Evolutionary conservation across 2,329 filamentous ascomycete species (phyloP).

Genomic region (Verticillium nonalfalfae): DNA sequence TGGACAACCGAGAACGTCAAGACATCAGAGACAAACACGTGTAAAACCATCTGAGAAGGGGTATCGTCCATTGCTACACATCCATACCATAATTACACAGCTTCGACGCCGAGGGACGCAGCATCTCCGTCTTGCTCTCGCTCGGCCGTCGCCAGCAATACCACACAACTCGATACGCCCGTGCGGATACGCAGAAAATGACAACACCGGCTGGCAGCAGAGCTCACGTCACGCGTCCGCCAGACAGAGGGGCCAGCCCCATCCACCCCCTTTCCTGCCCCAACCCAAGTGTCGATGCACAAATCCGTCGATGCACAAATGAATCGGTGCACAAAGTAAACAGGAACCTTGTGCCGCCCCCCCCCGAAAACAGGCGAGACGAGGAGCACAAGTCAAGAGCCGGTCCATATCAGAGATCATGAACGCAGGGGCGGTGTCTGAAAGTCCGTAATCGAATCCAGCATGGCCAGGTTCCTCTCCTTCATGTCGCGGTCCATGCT

Average conservation of each 20-base stretch:
- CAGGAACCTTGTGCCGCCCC: neutral
- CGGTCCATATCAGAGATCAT: neutral
- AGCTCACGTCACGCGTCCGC: neutral
- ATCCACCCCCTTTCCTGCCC: neutral
- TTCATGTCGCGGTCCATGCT: conserved; percentile 50
- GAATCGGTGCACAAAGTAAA: neutral
- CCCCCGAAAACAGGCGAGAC: neutral
- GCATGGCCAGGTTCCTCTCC: conserved; percentile 40
- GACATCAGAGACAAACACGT: neutral
- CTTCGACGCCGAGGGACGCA: neutral
- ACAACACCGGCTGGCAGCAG: neutral
- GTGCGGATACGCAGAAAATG: neutral
- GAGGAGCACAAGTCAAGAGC: neutral
- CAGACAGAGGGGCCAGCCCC: neutral
- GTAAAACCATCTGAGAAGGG: conserved; percentile 3
- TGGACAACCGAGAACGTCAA: neutral
- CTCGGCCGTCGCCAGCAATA: neutral
- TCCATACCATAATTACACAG: conserved; percentile 8
- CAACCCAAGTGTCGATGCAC: too few species aligned
- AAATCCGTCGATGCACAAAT: too few species aligned
- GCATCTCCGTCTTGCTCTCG: neutral
- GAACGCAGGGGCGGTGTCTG: conserved; percentile 6
- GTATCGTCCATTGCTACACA: conserved; percentile 14
- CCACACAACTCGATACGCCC: neutral
- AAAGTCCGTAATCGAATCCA: conserved; percentile 15